These are phyloP conservation scores for Knoxdaviesia capensis DNA, from an alignment of 2,329 filamentous ascomycete genomes.

Conservation along the genomic window DNA sequence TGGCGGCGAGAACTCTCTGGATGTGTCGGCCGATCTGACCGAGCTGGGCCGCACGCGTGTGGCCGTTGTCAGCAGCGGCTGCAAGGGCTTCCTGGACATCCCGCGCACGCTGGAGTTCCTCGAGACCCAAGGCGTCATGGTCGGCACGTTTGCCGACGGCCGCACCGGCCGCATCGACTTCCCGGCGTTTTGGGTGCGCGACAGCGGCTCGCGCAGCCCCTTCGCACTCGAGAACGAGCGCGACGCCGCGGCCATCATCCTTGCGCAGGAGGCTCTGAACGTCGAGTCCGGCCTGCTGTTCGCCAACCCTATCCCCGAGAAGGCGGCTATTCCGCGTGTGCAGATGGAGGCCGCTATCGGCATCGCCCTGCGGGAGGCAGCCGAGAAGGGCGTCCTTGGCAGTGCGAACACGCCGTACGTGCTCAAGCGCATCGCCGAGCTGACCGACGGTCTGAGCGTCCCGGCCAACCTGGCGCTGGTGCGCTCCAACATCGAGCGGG, in stretches of 20 bases:
- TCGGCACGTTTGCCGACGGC: slow-evolving; percentile 79
- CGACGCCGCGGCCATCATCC: slow-evolving; percentile 77
- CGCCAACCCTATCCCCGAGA: slow-evolving; percentile 66
- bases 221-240: slow-evolving; percentile 51
- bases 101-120: slow-evolving; percentile 65
- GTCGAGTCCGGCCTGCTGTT: slow-evolving; percentile 69
- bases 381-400: slow-evolving; percentile 45
- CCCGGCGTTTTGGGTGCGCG: slow-evolving; percentile 79
- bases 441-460: slow-evolving; percentile 53
- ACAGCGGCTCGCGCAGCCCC: slow-evolving; percentile 68
- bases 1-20: slow-evolving; percentile 69
- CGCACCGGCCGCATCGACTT: slow-evolving; percentile 56
- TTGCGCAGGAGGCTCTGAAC: slow-evolving; percentile 52
- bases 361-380: slow-evolving; percentile 44
- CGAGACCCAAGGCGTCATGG: slow-evolving; percentile 55
- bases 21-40: slow-evolving; percentile 86
- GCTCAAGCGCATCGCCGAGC: slow-evolving; percentile 55
- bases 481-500: slow-evolving; percentile 29
- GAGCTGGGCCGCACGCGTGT: slow-evolving; percentile 81
- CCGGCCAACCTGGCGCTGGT: slow-evolving; percentile 50
- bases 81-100: slow-evolving; percentile 92
- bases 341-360: slow-evolving; percentile 54
- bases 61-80: slow-evolving; percentile 73
- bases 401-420: slow-evolving; percentile 73
- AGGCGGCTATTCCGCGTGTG: slow-evolving; percentile 45